Evolutionary conservation across 257 asterid species (phyloP).

Genomic region (Solanum megistacrolobum): DNA sequence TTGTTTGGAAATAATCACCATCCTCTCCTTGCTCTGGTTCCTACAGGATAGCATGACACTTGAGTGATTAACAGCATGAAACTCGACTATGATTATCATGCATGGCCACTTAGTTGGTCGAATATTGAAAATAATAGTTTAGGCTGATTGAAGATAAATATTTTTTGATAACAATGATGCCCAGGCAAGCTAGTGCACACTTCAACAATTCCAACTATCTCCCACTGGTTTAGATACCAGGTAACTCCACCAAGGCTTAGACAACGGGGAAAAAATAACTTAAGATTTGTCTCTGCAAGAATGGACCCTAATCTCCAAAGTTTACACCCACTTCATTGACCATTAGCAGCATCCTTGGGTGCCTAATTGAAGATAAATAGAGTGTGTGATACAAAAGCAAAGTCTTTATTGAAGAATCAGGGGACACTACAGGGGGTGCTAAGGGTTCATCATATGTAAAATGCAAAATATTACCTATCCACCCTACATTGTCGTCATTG

Average conservation of each 20-base stretch:
- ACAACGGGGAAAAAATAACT: neutral
- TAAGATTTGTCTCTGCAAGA: neutral
- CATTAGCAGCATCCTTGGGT: neutral
- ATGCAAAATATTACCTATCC: neutral
- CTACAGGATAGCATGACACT: neutral
- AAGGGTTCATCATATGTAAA: neutral
- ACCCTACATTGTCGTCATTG: neutral
- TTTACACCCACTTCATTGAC: neutral
- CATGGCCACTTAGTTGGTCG: neutral
- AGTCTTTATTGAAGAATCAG: neutral
- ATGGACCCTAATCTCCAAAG: neutral
- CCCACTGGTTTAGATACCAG: neutral
- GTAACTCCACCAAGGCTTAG: neutral
- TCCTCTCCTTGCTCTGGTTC: neutral
- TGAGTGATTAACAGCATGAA: neutral
- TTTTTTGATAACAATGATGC: neutral
- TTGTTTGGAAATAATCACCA: neutral
- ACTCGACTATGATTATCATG: neutral
- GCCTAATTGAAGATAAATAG: neutral
- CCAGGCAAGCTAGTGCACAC: neutral
- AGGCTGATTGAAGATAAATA: neutral
- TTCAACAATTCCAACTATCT: neutral
- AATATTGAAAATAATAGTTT: neutral
- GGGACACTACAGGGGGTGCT: neutral
- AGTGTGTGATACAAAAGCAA: neutral